phyloP scores from a whole-genome alignment of 345 rosid genomes.

The Tarenaya hassleriana region DNA sequence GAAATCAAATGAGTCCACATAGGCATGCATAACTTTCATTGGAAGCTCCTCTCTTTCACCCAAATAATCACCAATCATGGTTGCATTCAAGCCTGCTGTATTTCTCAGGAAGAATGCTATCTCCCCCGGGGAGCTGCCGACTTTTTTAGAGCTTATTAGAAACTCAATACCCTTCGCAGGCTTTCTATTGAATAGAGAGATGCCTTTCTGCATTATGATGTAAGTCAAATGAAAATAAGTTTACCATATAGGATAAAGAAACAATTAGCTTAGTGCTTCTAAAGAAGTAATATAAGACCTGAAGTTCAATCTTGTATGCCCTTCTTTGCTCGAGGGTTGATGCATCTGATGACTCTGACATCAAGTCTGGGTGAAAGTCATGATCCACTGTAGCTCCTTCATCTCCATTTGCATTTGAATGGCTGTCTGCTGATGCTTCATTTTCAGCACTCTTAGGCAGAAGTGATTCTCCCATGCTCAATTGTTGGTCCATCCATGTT shows the following conservation, averaged over 20 bases:
- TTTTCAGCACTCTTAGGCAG: conserved; percentile 45
- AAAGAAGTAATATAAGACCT: conserved; percentile 42
- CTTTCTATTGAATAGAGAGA: conserved; percentile 74
- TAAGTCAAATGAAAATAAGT: conserved; percentile 12
- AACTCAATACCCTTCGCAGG: conserved; percentile 91
- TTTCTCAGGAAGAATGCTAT: conserved; percentile 73
- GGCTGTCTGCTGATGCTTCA: conserved; percentile 46
- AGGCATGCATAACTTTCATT: conserved; percentile 91
- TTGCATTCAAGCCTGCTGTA: conserved; percentile 68
- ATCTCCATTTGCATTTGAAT: conserved; percentile 45
- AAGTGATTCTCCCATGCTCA: conserved; percentile 54
- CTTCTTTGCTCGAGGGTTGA: conserved; percentile 86
- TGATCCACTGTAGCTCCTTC: conserved; percentile 51
- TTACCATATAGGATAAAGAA: conserved; percentile 5
- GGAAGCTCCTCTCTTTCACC: conserved; percentile 94
- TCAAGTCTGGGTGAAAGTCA: conserved; percentile 63
- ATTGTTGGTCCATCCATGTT: conserved; percentile 88
- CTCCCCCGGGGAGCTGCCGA: conserved; percentile 76
- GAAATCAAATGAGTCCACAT: conserved; percentile 87
- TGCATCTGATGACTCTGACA: conserved; percentile 67
- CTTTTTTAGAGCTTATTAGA: conserved; percentile 58
- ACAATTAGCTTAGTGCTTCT: conserved; percentile 11
- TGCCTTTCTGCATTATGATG: conserved; percentile 68
- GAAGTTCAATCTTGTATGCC: conserved; percentile 87
- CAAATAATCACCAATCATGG: conserved; percentile 88